A percentile compares a stretch with the other conserved stretches of the same genome.
phyloP scores from a whole-genome alignment of 257 asterid species.

The Gardenia jasminoides region DNA sequence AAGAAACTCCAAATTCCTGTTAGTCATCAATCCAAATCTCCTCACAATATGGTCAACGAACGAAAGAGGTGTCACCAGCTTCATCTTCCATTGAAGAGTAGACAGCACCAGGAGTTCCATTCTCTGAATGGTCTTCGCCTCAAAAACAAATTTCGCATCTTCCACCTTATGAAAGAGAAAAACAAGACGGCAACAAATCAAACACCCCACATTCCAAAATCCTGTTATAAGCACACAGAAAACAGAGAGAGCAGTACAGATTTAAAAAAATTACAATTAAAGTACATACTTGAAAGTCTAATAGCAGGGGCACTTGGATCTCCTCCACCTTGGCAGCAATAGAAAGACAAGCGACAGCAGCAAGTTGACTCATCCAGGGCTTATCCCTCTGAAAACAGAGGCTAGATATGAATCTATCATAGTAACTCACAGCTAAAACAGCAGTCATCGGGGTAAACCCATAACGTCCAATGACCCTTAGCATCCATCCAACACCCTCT shows the following conservation, averaged over 20 bases:
- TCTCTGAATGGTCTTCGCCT: slow-evolving; percentile 83
- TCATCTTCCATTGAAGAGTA: slow-evolving; percentile 79
- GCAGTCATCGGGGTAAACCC: slow-evolving; percentile 64
- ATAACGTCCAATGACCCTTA: slow-evolving; percentile 53
- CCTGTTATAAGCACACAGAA: neutral
- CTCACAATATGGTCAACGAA: slow-evolving; percentile 80
- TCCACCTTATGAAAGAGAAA: slow-evolving; percentile 45
- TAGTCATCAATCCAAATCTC: slow-evolving; percentile 55
- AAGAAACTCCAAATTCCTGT: slow-evolving; percentile 60
- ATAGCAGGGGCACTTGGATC: slow-evolving; percentile 75
- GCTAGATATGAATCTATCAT: slow-evolving; percentile 62
- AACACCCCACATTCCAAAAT: neutral
- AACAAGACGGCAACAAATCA: slow-evolving; percentile 10
- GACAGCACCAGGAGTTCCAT: slow-evolving; percentile 85
- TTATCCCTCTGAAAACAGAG: slow-evolving; percentile 69
- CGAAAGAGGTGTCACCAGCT: slow-evolving; percentile 77
- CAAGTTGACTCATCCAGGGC: slow-evolving; percentile 95
- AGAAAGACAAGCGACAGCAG: slow-evolving; percentile 89
- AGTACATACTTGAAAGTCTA: slow-evolving; percentile 77
- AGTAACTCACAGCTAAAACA: slow-evolving; percentile 66
- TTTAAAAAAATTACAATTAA: too few species aligned
- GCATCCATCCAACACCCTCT: slow-evolving; percentile 72
- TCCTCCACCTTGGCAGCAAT: slow-evolving; percentile 98
- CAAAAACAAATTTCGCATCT: slow-evolving; percentile 65
- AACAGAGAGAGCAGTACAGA: neutral